Evolutionary conservation across 108 stramenopile species (phyloP), one percentile per base, ranked within the genome.

Genomic region (Chaetoceros tenuissimus): DNA sequence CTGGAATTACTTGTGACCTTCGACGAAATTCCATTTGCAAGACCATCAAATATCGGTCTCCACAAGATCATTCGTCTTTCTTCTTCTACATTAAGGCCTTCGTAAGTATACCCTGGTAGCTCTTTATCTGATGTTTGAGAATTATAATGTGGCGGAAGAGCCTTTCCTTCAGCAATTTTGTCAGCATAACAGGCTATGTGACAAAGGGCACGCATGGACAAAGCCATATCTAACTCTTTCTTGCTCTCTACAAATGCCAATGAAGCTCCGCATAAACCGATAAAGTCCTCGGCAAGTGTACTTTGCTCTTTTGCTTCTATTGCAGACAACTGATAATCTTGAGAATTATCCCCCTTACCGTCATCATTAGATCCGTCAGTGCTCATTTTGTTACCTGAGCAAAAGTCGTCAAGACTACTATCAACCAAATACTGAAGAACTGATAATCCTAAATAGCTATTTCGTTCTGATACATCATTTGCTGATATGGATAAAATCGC

Each of bases 111-210:
- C 28, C 83, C 85, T 10, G 64, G 48, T n/a, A 45, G 52, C 28
- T 57, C 25, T 20, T 71, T 70, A 55, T 87, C 81, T 17, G 23
- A 64, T 16, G 54, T 50, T 58, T 82, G 74, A 47, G 24, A 71
- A 43, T 71, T 73, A 46, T 59, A 72, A 30, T 63, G 69, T 25
- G 91, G 85, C 21, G 87, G 85, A 44, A 77, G 57, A 64, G 87
- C 60, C 46, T 67, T 67, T 24, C 76, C 64, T 18, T 74, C 84
- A 0, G 84, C 92, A 10, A 94, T 77, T 19, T 87, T 51, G 70
- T 94, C 92, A 24, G 92, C 86, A 55, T 85, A 94, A 49, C 87
- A 89, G 55, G 88, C 92, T 24, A 74, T 73, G 57, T 94, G 88
- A 71, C 86, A 89, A 28, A 94, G 74, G 2, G 92, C 92, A 63